Evolutionary conservation across 495 filamentous ascomycete genomes (phyloP), one percentile per base, ranked within the genome.

Genomic region (Penicillium cinerascens): DNA sequence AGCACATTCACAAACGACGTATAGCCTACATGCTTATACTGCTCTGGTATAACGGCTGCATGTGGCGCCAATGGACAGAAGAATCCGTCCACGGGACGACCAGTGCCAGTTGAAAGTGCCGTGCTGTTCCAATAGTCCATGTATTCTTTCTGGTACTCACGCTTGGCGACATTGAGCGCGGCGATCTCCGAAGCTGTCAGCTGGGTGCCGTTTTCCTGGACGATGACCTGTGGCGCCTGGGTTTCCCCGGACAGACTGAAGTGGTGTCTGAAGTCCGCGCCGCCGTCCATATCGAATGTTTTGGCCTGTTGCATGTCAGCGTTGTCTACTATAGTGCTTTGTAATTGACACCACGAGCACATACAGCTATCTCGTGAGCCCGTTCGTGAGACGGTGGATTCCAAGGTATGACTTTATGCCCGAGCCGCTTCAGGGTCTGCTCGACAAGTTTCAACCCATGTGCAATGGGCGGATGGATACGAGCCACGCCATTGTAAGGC

Each of bases 111-210:
- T 15, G 70, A 29, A 18, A 71, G 56, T 1, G 65, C 67, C 0
- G 84, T 88, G 39, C 66, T 78, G 55, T 86, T 83, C 85, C 85
- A 88, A 66, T 86, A 87, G 27, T 85, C 82, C 76, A 84, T 76
- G 54, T 87, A 87, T 40, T 77, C 72, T 58, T 84, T 85, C 63
- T 83, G 80, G 46, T 78, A 77, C 40, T 80, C 69, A 9, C 84
- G 74, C 53, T 82, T 80, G n/a, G 65, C 58, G 10, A 87, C 66
- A 48, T 87, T 87, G 16, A 74, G 53, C 18, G 63, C 74, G 9
- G 81, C 72, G 41, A 87, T 77, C 11, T 78, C 68, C 6, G 56
- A 68, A 0, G 78, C 79, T 26, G 56, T 74, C 41, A 73, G 60
- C 11, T 73, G 60, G 3, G 58, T 60, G 10, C 61, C 52, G 16